Evolutionary conservation across 805 yeast genomes (phyloP), one percentile per base, ranked within the genome.

Genomic region (Yarrowia keelungensis): DNA sequence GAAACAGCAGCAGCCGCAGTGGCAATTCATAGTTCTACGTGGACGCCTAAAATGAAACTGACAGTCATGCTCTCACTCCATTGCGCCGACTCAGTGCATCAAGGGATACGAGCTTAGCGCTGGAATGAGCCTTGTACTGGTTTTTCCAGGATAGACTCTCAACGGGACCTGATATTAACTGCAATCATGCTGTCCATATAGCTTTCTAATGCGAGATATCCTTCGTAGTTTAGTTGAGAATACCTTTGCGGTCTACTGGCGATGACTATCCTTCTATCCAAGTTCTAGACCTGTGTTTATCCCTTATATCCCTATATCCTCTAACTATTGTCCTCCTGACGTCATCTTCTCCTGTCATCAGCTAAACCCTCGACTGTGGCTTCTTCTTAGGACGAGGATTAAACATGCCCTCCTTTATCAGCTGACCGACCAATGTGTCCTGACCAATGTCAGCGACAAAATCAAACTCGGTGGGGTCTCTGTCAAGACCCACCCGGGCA

Each of bases 401-500:
- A 35, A 59, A 59, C 32, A 59, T 9, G 7, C 65, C 65, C 51
- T 59, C 65, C 14, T 59, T 59, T 8, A 59, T 45, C 43, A 62
- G 8, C 22, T 62, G 47, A 5, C 47, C 46, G 5, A 62, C 67
- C 36, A 62, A 11, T 5, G 12, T 10, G 47, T 62, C 67, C 50
- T 62, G 67, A 47, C 67, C 67, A 22, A 62, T 10, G n/a, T 19
- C 56, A 1, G 38, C 56, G 14, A 62, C 32, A 47, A 47, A 49
- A 62, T 62, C 67, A 62, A 62, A 62, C 54, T 62, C 56, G 12
- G 56, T 38, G 16, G 82, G 82, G 65, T 76, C 77, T 9, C 64
- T 26, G 14, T 69, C 73, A 53, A 69, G 78, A 11, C 75, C 79
- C 3, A 78, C 54, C 12, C 80, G 72, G 1, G 83, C 83, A 15